phyloP scores from a whole-genome alignment of 2,329 filamentous ascomycete genomes.

The Pseudocercospora fuligena region DNA sequence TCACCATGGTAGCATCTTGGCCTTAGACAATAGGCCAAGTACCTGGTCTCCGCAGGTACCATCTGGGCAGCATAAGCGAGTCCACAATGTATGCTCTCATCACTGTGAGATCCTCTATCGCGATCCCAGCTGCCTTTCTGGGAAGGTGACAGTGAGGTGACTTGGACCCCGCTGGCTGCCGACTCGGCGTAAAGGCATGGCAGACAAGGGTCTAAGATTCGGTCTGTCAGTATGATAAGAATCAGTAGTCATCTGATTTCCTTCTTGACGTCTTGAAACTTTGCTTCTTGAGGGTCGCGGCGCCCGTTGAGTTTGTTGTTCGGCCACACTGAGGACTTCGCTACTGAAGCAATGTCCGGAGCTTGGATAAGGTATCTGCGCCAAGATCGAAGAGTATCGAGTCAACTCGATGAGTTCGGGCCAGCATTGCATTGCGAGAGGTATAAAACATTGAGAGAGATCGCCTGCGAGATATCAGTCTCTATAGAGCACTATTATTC shows the following conservation, averaged over 20 bases:
- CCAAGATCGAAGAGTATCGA: too few species aligned
- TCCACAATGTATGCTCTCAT: not conserved
- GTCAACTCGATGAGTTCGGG: too few species aligned
- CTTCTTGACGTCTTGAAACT: not conserved
- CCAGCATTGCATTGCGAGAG: too few species aligned
- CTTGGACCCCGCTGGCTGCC: not conserved
- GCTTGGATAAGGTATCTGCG: too few species aligned
- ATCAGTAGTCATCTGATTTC: not conserved
- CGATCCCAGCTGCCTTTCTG: slow-evolving; percentile 15
- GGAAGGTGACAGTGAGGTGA: slow-evolving; percentile 11
- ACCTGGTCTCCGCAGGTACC: not conserved
- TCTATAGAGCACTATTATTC: too few species aligned
- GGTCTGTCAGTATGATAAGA: not conserved
- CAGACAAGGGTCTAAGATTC: not conserved
- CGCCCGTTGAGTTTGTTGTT: not conserved
- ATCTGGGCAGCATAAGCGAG: not conserved
- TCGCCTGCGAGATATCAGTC: too few species aligned
- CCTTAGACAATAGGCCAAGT: not conserved
- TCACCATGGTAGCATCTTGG: not conserved
- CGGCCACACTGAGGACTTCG: not conserved
- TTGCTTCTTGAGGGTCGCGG: not conserved
- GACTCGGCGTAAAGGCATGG: not conserved
- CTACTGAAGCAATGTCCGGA: too few species aligned
- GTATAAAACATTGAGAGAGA: too few species aligned
- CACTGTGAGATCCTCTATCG: not conserved